These are phyloP conservation scores for Hypomontagnella submonticulosa DNA, from an alignment of 495 filamentous ascomycete species.

Conservation along the genomic window DNA sequence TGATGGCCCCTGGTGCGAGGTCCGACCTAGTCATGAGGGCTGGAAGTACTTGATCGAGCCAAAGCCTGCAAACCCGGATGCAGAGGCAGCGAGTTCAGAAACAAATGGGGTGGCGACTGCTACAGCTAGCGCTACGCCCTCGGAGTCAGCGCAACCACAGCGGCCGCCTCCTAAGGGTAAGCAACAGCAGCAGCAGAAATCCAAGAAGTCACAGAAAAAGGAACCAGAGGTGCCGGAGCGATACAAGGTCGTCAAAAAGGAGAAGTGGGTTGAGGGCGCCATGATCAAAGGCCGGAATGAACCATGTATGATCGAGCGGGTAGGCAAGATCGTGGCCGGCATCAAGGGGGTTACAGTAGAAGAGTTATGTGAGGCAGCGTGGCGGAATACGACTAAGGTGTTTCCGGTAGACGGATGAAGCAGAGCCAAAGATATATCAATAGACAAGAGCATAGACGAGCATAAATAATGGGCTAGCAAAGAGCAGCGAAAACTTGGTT, in stretches of 20 bases:
- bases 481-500: background rate
- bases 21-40: slow-evolving; percentile 71
- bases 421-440: background rate
- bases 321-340: slow-evolving; percentile 86
- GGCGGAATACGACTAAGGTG: slow-evolving; percentile 83
- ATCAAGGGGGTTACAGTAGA: slow-evolving; percentile 82
- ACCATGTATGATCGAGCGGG: slow-evolving; percentile 80
- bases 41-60: slow-evolving; percentile 62
- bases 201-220: slow-evolving; percentile 57
- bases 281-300: slow-evolving; percentile 96
- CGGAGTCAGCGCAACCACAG: slow-evolving; percentile 7
- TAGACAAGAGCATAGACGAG: slow-evolving; percentile 10
- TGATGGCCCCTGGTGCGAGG: slow-evolving; percentile 90
- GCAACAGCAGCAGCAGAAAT: slow-evolving; percentile 45
- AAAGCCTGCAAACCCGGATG: slow-evolving; percentile 8
- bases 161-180: slow-evolving; percentile 33
- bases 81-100: background rate
- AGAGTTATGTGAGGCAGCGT: slow-evolving; percentile 87
- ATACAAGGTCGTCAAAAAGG: slow-evolving; percentile 81
- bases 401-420: slow-evolving; percentile 73
- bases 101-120: slow-evolving; percentile 1
- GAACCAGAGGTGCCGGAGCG: slow-evolving; percentile 58
- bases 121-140: background rate
- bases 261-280: slow-evolving; percentile 82
- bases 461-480: background rate